These are phyloP conservation scores for Phaseolus lunatus DNA, from an alignment of 306 rosid species.

Conservation along the genomic window DNA sequence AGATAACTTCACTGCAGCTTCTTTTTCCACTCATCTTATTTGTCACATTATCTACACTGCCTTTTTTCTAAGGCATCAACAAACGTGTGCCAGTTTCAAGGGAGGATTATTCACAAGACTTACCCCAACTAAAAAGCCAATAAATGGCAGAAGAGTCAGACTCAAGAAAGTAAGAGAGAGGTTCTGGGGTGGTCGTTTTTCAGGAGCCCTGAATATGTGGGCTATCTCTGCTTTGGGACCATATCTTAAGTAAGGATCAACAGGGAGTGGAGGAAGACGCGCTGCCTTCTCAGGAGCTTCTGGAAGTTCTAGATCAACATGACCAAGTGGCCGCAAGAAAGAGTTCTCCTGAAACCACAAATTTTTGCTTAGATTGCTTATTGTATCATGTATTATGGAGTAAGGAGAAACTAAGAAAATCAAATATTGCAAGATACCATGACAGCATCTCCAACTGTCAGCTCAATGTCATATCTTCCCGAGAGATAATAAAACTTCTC, in stretches of 20 bases:
- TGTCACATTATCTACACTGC: slow-evolving; percentile 15
- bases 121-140: slow-evolving; percentile 93
- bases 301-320: slow-evolving; percentile 89
- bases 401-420: background rate
- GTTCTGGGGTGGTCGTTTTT: slow-evolving; percentile 82
- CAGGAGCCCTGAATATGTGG: slow-evolving; percentile 92
- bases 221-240: slow-evolving; percentile 89
- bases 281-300: slow-evolving; percentile 93
- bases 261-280: slow-evolving; percentile 76
- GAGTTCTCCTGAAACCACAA: slow-evolving; percentile 86
- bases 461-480: slow-evolving; percentile 83
- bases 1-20: slow-evolving; percentile 8
- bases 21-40: slow-evolving; percentile 20
- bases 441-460: slow-evolving; percentile 91
- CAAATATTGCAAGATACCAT: slow-evolving; percentile 67
- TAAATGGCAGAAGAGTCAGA: slow-evolving; percentile 72
- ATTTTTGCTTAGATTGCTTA: slow-evolving; percentile 40
- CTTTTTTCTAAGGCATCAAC: slow-evolving; percentile 7
- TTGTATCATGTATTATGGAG: background rate
- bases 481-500: slow-evolving; percentile 94
- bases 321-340: slow-evolving; percentile 74
- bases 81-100: slow-evolving; percentile 8
- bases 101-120: slow-evolving; percentile 48
- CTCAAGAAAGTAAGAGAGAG: slow-evolving; percentile 90
- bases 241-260: slow-evolving; percentile 77